Evolutionary conservation across 2,329 filamentous ascomycete genomes (phyloP), one percentile per base, ranked within the genome.

Genomic region (Cordyceps javanica): DNA sequence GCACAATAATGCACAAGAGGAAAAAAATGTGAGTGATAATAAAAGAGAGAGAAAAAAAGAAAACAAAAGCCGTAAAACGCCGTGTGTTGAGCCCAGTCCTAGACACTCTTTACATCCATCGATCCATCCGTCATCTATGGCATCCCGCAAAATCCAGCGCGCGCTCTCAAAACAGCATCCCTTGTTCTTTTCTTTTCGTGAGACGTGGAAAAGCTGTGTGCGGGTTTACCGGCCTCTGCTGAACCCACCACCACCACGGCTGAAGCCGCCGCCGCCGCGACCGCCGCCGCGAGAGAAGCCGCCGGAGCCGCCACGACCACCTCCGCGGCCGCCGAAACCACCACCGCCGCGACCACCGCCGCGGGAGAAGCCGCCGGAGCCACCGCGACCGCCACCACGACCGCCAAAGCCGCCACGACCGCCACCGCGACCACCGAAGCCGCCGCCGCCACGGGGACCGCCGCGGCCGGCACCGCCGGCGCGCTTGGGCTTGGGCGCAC

Each of bases 401-500:
- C 62, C 62, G 26, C 66, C 66, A 14, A 63, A 63, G 21, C 66
- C 55, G n/a, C 67, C 66, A 5, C 66, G 59, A 23, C 61, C 59
- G 50, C 66, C 64, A 21, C 64, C 62, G 14, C 62, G 59, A n/a
- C 59, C 59, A 10, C 54, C 21, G n/a, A 59, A 54, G 23, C 66
- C 65, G 25, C 65, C 60, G 19, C 61, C 58, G 23, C 59, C 52
- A n/a, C 50, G 32, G n/a, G 42, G 41, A 41, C 58, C 60, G 10
- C 60, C 60, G 10, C 60, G 50, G 19, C 57, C 58, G 14, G 57
- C 62, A 38, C 62, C 62, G 32, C 62, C 48, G 36, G 87, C 88
- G 64, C 85, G 87, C 70, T 79, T 81, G 62, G 77, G 73, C 75
- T 81, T 81, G 62, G 77, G 74, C 75, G 86, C 83, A 68, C 88